These are phyloP conservation scores for Metschnikowia amazonensis DNA, from an alignment of 805 yeast genomes.

Conservation along the genomic window DNA sequence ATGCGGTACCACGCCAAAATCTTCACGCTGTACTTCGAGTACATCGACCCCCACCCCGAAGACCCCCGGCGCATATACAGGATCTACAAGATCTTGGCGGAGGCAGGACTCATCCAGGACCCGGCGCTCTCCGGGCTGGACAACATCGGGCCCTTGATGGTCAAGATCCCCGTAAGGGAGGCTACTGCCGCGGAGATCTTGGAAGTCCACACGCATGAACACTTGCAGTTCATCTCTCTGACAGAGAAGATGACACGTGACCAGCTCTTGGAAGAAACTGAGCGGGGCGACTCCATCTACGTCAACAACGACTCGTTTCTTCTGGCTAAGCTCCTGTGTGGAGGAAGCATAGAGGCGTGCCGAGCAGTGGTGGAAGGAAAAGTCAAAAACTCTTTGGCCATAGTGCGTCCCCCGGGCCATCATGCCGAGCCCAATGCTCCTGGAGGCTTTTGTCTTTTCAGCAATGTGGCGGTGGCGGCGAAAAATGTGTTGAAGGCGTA, in stretches of 20 bases:
- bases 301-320: slow-evolving; percentile 85
- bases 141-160: slow-evolving; percentile 81
- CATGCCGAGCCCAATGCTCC: slow-evolving; percentile 98
- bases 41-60: slow-evolving; percentile 98
- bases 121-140: slow-evolving; percentile 68
- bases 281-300: slow-evolving; percentile 90
- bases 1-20: slow-evolving; percentile 97
- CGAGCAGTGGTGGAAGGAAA: slow-evolving; percentile 89
- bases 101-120: slow-evolving; percentile 84
- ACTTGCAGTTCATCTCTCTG: slow-evolving; percentile 67
- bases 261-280: slow-evolving; percentile 75
- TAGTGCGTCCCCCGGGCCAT: slow-evolving; percentile 98
- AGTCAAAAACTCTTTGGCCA: slow-evolving; percentile 89
- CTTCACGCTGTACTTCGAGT: slow-evolving; percentile 86
- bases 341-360: slow-evolving; percentile 96
- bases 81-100: slow-evolving; percentile 88
- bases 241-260: slow-evolving; percentile 78
- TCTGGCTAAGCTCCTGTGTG: slow-evolving; percentile 90
- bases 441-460: slow-evolving; percentile 94
- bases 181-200: slow-evolving; percentile 84
- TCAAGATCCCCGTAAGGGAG: slow-evolving; percentile 84
- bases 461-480: slow-evolving; percentile 97
- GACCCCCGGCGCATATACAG: slow-evolving; percentile 96
- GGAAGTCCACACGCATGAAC: slow-evolving; percentile 80
- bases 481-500: slow-evolving; percentile 73